Conservation (phyloP, 352 stramenopile genomes). For the Globisporangium lucens region DNA sequence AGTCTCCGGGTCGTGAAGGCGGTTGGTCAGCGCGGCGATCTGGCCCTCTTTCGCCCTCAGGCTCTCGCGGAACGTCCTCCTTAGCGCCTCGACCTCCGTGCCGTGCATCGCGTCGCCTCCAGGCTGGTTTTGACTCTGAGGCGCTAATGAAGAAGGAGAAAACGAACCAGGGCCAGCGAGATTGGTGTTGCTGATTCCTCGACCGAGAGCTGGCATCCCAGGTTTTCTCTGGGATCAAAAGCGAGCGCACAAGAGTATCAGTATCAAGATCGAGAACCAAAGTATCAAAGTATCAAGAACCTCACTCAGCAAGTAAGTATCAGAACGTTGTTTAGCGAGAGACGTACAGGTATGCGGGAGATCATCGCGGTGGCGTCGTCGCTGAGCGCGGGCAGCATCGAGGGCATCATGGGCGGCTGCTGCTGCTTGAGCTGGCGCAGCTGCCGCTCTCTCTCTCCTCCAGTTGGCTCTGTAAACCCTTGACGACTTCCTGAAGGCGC, state of each 20-base stretch:
- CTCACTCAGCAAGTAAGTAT: neutral
- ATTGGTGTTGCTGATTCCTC: neutral
- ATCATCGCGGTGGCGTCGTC: neutral
- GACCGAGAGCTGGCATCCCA: constrained; percentile 14
- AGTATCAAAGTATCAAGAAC: neutral
- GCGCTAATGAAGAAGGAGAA: neutral
- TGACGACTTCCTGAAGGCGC: constrained; percentile 48
- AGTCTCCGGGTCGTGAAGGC: constrained; percentile 22
- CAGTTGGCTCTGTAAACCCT: constrained; percentile 46
- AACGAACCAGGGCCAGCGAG: neutral
- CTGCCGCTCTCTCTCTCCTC: constrained; percentile 61
- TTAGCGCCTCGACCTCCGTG: constrained; percentile 37
- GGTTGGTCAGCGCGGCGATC: constrained; percentile 44
- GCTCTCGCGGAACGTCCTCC: constrained; percentile 45
- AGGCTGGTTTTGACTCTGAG: constrained; percentile 18
- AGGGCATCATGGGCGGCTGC: neutral
- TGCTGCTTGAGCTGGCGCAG: constrained; percentile 19
- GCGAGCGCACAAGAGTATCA: neutral
- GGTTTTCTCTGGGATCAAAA: constrained; percentile 22
- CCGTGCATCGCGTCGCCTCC: constrained; percentile 21
- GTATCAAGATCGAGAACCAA: neutral
- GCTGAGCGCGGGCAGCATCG: neutral
- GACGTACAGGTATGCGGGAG: constrained; percentile 37
- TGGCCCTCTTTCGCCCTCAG: constrained; percentile 61
- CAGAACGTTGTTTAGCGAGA: neutral